A percentile compares a stretch with the other conserved stretches of the same genome.
phyloP scores from a whole-genome alignment of 495 filamentous ascomycete species.

The Ascodesmis nigricans region DNA sequence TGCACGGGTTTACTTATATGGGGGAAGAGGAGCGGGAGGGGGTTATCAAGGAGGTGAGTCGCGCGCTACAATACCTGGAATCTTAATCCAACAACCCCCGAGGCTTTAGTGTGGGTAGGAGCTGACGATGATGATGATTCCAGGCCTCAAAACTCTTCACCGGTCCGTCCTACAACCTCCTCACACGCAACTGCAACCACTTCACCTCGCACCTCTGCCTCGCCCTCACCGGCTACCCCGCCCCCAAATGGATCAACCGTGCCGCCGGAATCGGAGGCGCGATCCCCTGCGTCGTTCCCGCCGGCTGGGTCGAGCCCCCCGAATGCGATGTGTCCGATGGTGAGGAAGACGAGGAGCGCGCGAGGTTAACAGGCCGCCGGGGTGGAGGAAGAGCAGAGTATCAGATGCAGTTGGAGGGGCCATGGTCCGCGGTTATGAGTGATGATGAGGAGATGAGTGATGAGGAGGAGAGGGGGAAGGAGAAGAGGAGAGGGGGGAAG shows the following conservation, averaged over 20 bases:
- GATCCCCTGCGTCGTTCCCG: constrained; percentile 56
- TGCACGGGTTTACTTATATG: constrained; percentile 49
- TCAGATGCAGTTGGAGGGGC: constrained; percentile 6
- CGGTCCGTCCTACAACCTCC: constrained; percentile 50
- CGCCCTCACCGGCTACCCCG: constrained; percentile 37
- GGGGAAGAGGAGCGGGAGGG: constrained; percentile 40
- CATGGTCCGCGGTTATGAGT: constrained; percentile 8
- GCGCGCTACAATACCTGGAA: too few relatives aligned
- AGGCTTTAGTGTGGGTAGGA: too few relatives aligned
- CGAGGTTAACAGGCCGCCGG: constrained; percentile 7
- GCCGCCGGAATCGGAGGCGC: constrained; percentile 54
- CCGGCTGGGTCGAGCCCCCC: constrained; percentile 55
- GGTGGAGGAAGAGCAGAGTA: constrained; percentile 2
- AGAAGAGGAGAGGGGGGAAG: constrained; percentile 2
- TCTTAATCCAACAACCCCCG: too few relatives aligned
- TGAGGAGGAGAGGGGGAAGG: constrained; percentile 8
- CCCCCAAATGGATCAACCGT: constrained; percentile 54
- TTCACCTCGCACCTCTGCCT: constrained; percentile 50
- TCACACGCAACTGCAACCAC: constrained; percentile 66
- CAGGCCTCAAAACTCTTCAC: constrained; percentile 40
- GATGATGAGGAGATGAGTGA: constrained; percentile 10
- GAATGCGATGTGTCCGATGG: constrained; percentile 51
- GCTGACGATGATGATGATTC: too few relatives aligned
- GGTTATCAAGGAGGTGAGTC: constrained; percentile 33
- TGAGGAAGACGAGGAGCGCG: constrained; percentile 37